phyloP scores from a whole-genome alignment of 2,329 filamentous ascomycete genomes.

The Diaporthe sp. region DNA sequence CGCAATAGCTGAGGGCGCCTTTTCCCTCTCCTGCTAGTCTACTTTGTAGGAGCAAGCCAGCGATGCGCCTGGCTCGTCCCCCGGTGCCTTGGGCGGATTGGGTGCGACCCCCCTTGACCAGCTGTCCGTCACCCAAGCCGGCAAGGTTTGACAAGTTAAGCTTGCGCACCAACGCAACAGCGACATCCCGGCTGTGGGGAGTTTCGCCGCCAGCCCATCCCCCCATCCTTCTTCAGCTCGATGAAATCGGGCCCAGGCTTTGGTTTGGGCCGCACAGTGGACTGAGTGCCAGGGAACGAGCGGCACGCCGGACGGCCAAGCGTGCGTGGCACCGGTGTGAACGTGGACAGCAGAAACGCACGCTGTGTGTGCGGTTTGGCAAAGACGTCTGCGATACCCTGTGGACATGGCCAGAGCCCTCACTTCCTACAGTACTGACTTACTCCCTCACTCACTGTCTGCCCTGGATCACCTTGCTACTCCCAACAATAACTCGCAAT shows the following conservation, averaged over 20 bases:
- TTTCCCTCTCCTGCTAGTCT: no score
- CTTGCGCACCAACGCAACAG: constrained; percentile 39
- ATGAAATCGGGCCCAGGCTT: constrained; percentile 28
- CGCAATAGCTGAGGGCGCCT: constrained; percentile 14
- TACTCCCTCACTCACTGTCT: neutral
- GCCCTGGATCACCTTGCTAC: neutral
- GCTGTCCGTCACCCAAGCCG: constrained; percentile 22
- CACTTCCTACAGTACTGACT: neutral
- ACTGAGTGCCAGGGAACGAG: neutral
- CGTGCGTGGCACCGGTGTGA: constrained; percentile 31
- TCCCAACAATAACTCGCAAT: constrained; percentile 11
- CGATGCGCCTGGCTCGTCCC: constrained; percentile 16
- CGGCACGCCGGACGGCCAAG: constrained; percentile 13
- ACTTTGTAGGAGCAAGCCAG: neutral
- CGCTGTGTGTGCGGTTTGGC: constrained; percentile 1
- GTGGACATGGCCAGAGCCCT: neutral
- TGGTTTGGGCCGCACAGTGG: constrained; percentile 18
- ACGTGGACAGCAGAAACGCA: constrained; percentile 29
- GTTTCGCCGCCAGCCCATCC: constrained; percentile 34
- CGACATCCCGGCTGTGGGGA: constrained; percentile 31
- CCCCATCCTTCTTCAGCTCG: constrained; percentile 31
- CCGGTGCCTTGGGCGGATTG: constrained; percentile 1
- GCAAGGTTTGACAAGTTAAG: constrained; percentile 36
- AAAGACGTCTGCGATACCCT: neutral
- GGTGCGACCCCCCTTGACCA: constrained; percentile 30